Percentiles rank a stretch among this genome's conserved stretches.
phyloP scores from a whole-genome alignment of 768 basidiomycete genomes.

The Austroboletus eburneus region DNA sequence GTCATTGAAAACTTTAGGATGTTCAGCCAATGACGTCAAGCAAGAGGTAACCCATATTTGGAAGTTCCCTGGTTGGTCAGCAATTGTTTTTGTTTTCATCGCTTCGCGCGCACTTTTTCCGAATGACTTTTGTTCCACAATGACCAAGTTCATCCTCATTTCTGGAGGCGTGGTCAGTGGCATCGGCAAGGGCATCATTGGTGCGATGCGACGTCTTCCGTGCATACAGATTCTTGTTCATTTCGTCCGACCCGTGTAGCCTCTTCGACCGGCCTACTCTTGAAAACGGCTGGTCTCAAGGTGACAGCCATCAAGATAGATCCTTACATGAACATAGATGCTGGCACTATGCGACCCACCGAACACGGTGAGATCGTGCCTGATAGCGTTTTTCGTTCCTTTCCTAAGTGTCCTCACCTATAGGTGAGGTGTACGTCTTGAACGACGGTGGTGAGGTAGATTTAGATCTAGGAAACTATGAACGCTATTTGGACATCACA shows the following conservation, averaged over 20 bases:
- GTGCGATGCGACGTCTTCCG: conserved; percentile 44
- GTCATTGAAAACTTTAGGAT: too few relatives aligned
- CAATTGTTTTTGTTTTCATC: not conserved
- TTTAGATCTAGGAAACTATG: conserved; percentile 96
- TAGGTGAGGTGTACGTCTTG: conserved; percentile 95
- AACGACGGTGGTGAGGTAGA: conserved; percentile 99
- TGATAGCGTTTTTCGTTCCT: conserved; percentile 1
- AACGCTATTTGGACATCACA: conserved; percentile 94
- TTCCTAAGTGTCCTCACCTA: conserved; percentile 18
- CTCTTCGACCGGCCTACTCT: conserved; percentile 90
- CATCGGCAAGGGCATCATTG: conserved; percentile 99
- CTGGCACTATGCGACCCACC: conserved; percentile 97
- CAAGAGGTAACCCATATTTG: not conserved
- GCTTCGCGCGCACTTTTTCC: not conserved
- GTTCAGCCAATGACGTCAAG: too few relatives aligned
- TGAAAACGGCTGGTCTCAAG: conserved; percentile 93
- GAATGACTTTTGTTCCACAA: conserved; percentile 24
- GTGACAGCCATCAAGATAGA: conserved; percentile 99
- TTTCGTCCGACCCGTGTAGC: conserved; percentile 46
- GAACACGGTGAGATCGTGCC: conserved; percentile 76
- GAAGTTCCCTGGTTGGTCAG: not conserved
- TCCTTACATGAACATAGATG: conserved; percentile 99
- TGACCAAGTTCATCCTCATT: conserved; percentile 96
- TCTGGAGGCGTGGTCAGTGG: conserved; percentile 98
- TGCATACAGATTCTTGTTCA: conserved; percentile 16